Conservation (phyloP, 1,139 yeast species). For the Taphrina deformans region DNA sequence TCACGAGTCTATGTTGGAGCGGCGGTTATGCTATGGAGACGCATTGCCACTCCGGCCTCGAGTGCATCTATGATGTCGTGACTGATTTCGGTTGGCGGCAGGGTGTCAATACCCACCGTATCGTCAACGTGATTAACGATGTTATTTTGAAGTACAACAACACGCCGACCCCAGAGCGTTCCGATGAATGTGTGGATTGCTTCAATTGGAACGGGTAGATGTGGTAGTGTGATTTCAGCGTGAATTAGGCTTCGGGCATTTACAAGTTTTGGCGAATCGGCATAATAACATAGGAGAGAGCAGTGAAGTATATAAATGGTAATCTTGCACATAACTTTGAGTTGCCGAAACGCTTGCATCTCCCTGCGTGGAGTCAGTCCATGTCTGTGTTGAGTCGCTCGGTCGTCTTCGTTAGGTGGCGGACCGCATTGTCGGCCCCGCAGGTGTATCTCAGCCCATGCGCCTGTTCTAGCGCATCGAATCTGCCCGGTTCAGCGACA, state of each 20-base stretch:
- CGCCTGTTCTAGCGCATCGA: too few relatives aligned
- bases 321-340: too few relatives aligned
- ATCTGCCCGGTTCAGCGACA: neutral
- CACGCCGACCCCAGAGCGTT: conserved; percentile 74
- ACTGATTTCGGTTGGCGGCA: conserved; percentile 90
- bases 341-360: too few relatives aligned
- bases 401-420: neutral
- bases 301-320: too few relatives aligned
- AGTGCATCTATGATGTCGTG: conserved; percentile 87
- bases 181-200: conserved; percentile 82
- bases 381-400: too few relatives aligned
- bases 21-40: conserved; percentile 99
- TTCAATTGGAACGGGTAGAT: conserved; percentile 67
- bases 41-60: conserved; percentile 86
- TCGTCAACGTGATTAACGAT: conserved; percentile 86
- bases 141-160: conserved; percentile 69
- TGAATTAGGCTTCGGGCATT: neutral
- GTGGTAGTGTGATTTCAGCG: neutral
- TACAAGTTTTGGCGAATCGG: neutral
- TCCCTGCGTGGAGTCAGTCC: neutral
- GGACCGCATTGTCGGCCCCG: neutral
- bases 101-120: conserved; percentile 81
- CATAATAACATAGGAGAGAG: neutral
- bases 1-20: conserved; percentile 81
- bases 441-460: neutral